Percentiles rank a stretch among this genome's conserved stretches.
phyloP scores from a whole-genome alignment of 129 eudicot species.

The Centaurea solstitialis region DNA sequence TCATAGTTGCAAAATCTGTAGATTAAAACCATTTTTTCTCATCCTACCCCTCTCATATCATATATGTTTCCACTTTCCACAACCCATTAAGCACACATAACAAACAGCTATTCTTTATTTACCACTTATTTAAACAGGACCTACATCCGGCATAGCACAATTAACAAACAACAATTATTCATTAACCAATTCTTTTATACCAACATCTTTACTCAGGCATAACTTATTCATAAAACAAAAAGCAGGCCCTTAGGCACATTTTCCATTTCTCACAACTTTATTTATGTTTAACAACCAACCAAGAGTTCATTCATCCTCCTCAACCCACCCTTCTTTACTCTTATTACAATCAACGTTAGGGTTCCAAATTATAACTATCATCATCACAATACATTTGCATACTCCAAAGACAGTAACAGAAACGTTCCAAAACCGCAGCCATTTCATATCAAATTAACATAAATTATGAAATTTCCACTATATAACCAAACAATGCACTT shows the following conservation, averaged over 20 bases:
- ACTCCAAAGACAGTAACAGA: background rate
- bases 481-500: too few species aligned
- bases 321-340: background rate
- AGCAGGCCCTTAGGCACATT: background rate
- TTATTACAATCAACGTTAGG: constrained; percentile 7
- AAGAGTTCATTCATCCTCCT: background rate
- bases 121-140: too few species aligned
- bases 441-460: background rate
- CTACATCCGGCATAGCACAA: too few species aligned
- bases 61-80: too few species aligned
- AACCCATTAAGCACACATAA: background rate
- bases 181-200: background rate
- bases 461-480: background rate
- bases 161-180: background rate
- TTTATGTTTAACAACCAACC: background rate
- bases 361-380: constrained; percentile 2
- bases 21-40: background rate
- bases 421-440: background rate
- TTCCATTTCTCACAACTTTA: constrained; percentile 4
- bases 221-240: background rate
- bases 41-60: background rate
- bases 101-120: too few species aligned
- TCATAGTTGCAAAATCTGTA: constrained; percentile 35
- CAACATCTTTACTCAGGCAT: background rate
- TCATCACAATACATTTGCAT: background rate